phyloP scores from a whole-genome alignment of 2,329 filamentous ascomycete species.

The Colletotrichum sansevieriae region DNA sequence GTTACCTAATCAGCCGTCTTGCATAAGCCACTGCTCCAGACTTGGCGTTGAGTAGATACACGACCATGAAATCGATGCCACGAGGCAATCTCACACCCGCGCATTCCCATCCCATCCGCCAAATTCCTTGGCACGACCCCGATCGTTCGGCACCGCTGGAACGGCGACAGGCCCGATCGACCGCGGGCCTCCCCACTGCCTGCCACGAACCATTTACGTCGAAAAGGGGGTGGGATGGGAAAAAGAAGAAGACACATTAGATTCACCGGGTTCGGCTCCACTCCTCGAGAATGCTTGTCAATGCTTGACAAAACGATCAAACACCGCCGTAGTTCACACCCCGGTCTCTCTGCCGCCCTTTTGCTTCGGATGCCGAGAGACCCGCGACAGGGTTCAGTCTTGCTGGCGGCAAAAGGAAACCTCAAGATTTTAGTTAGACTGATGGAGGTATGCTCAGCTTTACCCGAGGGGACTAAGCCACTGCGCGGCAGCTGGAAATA shows the following conservation, averaged over 20 bases:
- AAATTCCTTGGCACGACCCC: conserved; percentile 34
- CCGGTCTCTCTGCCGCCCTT: no score
- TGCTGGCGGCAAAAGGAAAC: background rate
- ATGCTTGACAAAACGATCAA: conserved; percentile 38
- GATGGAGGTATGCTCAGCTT: no score
- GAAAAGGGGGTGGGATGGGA: background rate
- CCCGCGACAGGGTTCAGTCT: background rate
- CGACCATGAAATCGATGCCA: background rate
- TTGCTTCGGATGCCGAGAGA: background rate
- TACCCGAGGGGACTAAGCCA: conserved; percentile 3
- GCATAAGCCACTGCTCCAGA: no score
- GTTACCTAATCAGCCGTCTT: background rate
- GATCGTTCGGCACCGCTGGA: conserved; percentile 5
- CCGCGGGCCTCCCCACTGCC: background rate
- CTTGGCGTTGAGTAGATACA: background rate
- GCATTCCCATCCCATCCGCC: conserved; percentile 13
- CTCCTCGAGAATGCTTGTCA: conserved; percentile 33
- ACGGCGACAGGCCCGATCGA: background rate
- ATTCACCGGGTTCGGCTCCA: conserved; percentile 5
- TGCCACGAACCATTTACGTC: background rate
- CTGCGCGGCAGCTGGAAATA: conserved; percentile 18
- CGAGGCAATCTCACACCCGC: conserved; percentile 10
- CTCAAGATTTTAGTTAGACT: no score
- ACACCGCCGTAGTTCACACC: background rate
- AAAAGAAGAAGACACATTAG: background rate